phyloP scores from a whole-genome alignment of 2,329 filamentous ascomycete genomes.

The Colletotrichum cuscutae region DNA sequence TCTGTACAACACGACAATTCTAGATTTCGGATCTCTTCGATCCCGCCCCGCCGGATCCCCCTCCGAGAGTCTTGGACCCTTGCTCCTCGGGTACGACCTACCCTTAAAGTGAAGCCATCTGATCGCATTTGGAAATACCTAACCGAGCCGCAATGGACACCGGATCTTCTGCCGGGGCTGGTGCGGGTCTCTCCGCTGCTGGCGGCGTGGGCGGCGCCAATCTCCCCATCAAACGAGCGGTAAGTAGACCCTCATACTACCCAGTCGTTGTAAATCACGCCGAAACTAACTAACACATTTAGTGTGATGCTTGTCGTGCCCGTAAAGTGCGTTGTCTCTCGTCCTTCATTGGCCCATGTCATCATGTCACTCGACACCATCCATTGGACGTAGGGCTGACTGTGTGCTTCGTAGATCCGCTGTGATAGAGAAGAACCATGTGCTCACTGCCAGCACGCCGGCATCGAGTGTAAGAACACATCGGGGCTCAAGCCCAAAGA shows the following conservation, averaged over 20 bases:
- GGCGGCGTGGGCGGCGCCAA: slow-evolving; percentile 4
- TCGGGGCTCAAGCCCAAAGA: slow-evolving; percentile 25
- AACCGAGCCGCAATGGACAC: slow-evolving; percentile 16
- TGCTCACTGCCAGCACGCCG: slow-evolving; percentile 23
- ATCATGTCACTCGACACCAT: slow-evolving; percentile 36
- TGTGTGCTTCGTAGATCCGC: slow-evolving; percentile 4
- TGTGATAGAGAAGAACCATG: slow-evolving; percentile 24
- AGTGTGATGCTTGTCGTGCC: slow-evolving; percentile 47
- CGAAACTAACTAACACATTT: neutral
- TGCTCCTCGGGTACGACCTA: neutral
- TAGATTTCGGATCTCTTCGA: neutral
- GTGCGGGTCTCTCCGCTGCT: neutral
- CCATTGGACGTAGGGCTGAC: slow-evolving; percentile 43
- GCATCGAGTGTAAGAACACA: slow-evolving; percentile 26
- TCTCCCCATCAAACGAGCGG: slow-evolving; percentile 29
- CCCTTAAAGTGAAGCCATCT: neutral
- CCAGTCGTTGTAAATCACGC: neutral
- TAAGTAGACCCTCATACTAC: neutral
- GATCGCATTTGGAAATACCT: neutral
- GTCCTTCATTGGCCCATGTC: neutral
- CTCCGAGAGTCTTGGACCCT: neutral
- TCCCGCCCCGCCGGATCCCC: neutral
- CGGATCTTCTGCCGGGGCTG: neutral
- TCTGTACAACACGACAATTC: neutral
- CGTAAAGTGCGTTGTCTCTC: slow-evolving; percentile 42